Evolutionary conservation across 2,329 filamentous ascomycete species (phyloP).

Genomic region (Aspergillus clavatus): DNA sequence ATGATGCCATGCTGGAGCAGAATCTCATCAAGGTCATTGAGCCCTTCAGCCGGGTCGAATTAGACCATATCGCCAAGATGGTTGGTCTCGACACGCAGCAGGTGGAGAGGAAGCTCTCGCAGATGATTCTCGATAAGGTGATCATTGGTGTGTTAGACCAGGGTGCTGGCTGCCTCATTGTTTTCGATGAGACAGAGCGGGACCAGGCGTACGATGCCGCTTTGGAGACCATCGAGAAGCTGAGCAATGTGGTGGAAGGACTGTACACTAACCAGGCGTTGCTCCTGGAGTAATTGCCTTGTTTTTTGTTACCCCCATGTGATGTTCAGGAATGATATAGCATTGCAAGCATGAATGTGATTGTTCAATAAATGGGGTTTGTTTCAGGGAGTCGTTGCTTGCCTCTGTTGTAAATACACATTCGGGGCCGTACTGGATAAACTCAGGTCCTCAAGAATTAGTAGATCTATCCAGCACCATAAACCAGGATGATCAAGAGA

Average conservation of each 20-base stretch:
- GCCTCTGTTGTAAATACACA: too few relatives aligned
- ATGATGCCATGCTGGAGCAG: constrained; percentile 98
- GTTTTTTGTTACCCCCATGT: constrained; percentile 5
- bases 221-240: constrained; percentile 89
- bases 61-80: constrained; percentile 95
- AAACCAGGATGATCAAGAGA: too few relatives aligned
- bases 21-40: constrained; percentile 99
- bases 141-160: constrained; percentile 97
- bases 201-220: constrained; percentile 94
- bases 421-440: too few relatives aligned
- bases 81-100: constrained; percentile 93
- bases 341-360: constrained; percentile 20
- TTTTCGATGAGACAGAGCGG: constrained; percentile 90
- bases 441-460: too few relatives aligned
- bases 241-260: constrained; percentile 95
- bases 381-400: too few relatives aligned
- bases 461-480: too few relatives aligned
- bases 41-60: constrained; percentile 95
- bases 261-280: constrained; percentile 97
- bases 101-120: constrained; percentile 94
- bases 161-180: constrained; percentile 93
- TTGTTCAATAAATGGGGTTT: too few relatives aligned
- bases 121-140: constrained; percentile 99
- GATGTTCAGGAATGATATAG: constrained; percentile 20
- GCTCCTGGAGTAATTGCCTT: constrained; percentile 66